Percentiles rank a stretch among this genome's conserved stretches.
phyloP scores from a whole-genome alignment of 257 asterid species.

The Eustoma russellianum region DNA sequence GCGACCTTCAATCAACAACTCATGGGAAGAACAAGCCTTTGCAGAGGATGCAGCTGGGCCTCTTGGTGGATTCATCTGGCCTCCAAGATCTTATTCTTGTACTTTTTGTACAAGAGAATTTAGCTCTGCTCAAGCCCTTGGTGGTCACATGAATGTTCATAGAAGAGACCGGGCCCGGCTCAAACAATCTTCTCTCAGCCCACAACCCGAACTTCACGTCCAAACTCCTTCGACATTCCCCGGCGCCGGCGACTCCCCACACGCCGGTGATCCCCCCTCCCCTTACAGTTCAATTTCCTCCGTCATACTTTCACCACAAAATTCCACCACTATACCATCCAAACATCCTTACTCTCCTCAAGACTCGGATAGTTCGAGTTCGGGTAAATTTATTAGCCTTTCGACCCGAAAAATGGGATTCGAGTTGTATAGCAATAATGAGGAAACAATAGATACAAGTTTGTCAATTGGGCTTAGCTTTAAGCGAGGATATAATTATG shows the following conservation, averaged over 20 bases:
- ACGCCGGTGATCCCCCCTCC: background rate
- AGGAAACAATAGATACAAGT: conserved; percentile 10
- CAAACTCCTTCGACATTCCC: no score
- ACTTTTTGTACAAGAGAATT: conserved; percentile 52
- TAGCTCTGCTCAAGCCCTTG: conserved; percentile 66
- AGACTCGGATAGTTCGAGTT: no score
- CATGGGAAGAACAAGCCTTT: conserved; percentile 25
- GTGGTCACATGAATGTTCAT: conserved; percentile 79
- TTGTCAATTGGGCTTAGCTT: conserved; percentile 16
- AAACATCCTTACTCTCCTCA: no score
- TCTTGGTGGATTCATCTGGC: conserved; percentile 45
- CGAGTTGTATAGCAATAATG: background rate
- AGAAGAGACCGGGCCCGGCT: conserved; percentile 60
- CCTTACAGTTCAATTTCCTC: background rate
- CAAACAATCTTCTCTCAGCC: conserved; percentile 32
- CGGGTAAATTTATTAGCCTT: no score
- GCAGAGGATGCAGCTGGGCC: conserved; percentile 22
- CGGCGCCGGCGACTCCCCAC: no score
- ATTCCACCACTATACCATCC: no score
- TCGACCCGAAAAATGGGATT: no score
- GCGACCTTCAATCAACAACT: conserved; percentile 10
- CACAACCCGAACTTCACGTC: background rate
- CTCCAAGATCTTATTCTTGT: conserved; percentile 54
- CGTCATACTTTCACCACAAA: background rate
- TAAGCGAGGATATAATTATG: background rate